phyloP scores from a whole-genome alignment of 192 early-diverging fungal genomes.

The Oehlia diaphana region DNA sequence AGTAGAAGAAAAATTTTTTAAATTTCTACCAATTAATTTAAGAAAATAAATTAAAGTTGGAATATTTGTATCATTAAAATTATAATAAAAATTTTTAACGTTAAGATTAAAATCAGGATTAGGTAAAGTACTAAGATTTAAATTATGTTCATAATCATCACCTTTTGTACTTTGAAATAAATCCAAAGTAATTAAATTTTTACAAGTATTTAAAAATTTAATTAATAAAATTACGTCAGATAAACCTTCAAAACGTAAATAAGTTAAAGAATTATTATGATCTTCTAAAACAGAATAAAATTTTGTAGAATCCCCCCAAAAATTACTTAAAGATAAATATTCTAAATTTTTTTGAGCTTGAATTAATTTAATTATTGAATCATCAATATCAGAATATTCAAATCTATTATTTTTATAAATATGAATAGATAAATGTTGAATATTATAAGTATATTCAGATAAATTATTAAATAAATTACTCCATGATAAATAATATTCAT shows the following conservation, averaged over 20 bases:
- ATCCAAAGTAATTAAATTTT: background rate
- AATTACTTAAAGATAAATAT: background rate
- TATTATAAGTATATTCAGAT: background rate
- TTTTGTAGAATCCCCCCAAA: background rate
- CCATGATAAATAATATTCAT: background rate
- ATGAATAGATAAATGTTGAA: background rate
- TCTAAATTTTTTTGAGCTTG: background rate
- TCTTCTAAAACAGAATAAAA: background rate
- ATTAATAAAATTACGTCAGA: background rate
- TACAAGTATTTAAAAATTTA: background rate
- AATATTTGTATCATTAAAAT: background rate
- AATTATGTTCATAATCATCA: background rate
- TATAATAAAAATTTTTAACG: background rate
- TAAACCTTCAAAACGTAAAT: background rate
- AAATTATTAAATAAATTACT: background rate
- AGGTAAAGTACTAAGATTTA: background rate
- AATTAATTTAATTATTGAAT: background rate
- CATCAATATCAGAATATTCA: background rate
- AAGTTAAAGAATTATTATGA: background rate
- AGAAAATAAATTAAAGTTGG: background rate
- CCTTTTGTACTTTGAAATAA: background rate
- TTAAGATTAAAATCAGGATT: background rate
- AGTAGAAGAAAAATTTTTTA: background rate
- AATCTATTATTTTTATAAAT: background rate
- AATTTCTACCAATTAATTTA: background rate